phyloP scores from a whole-genome alignment of 2,329 filamentous ascomycete genomes.

The Epichloe elymi region DNA sequence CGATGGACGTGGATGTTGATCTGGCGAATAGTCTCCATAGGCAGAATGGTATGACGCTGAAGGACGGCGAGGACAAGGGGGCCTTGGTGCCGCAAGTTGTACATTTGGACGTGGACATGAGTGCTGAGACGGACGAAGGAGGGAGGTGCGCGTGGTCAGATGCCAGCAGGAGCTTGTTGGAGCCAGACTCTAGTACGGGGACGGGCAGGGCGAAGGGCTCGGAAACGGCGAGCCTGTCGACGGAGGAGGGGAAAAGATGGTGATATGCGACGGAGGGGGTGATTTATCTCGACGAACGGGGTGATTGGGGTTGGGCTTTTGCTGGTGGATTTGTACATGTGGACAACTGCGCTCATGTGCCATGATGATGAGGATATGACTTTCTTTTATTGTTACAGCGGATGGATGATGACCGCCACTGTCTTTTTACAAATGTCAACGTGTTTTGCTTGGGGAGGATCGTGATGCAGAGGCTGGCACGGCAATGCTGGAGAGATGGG shows the following conservation, averaged over 20 bases:
- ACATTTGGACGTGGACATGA: conserved; percentile 11
- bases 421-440: background rate
- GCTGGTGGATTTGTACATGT: too few relatives aligned
- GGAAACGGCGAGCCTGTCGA: conserved; percentile 23
- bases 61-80: conserved; percentile 6
- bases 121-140: conserved; percentile 12
- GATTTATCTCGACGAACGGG: too few relatives aligned
- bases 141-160: conserved; percentile 20
- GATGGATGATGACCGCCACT: background rate
- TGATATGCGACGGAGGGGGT: background rate
- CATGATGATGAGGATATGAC: background rate
- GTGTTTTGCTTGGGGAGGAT: background rate
- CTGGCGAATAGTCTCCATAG: conserved; percentile 5
- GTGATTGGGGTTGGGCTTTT: too few relatives aligned
- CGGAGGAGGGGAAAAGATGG: conserved; percentile 13
- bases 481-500: background rate
- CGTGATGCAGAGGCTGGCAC: background rate
- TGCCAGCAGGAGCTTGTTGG: conserved; percentile 24
- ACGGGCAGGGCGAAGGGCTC: conserved; percentile 22
- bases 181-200: conserved; percentile 23
- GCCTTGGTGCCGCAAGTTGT: conserved; percentile 6
- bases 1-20: conserved; percentile 11
- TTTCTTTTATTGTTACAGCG: background rate
- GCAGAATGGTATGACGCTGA: background rate
- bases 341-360: background rate